These are phyloP conservation scores for Saururus chinensis DNA, from an alignment of 164 flowering plant species.

Conservation along the genomic window DNA sequence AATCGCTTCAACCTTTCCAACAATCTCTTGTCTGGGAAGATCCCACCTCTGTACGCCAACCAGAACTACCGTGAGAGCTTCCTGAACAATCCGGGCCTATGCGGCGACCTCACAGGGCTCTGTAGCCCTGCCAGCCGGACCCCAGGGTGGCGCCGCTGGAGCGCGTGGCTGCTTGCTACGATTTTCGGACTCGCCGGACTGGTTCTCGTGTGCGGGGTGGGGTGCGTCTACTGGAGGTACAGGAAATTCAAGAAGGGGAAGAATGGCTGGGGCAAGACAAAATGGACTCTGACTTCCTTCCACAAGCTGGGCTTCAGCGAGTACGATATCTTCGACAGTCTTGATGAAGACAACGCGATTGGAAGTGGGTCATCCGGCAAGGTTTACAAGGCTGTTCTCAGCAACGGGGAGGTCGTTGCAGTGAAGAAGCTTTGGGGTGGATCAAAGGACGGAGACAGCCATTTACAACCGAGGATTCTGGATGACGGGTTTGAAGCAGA, in stretches of 20 bases:
- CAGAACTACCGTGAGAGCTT: slow-evolving; percentile 32
- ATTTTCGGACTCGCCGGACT: slow-evolving; percentile 44
- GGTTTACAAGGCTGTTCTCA: slow-evolving; percentile 55
- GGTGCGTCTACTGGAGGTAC: slow-evolving; percentile 38
- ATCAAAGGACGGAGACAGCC: slow-evolving; percentile 12
- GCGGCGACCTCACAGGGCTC: slow-evolving; percentile 29
- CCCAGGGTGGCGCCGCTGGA: background rate
- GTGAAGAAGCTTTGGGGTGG: slow-evolving; percentile 55
- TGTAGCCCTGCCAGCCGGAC: slow-evolving; percentile 18
- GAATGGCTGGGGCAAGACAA: slow-evolving; percentile 27
- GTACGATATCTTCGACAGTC: slow-evolving; percentile 38
- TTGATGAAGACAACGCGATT: slow-evolving; percentile 53
- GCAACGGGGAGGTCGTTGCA: slow-evolving; percentile 54
- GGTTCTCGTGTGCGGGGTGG: slow-evolving; percentile 40
- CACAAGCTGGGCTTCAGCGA: slow-evolving; percentile 65
- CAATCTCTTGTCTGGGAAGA: slow-evolving; percentile 51
- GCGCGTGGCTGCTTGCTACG: slow-evolving; percentile 35
- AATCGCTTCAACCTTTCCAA: slow-evolving; percentile 62
- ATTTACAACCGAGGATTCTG: slow-evolving; percentile 8
- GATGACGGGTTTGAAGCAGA: slow-evolving; percentile 46
- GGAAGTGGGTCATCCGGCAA: slow-evolving; percentile 67
- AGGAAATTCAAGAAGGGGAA: slow-evolving; percentile 29
- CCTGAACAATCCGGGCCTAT: slow-evolving; percentile 54
- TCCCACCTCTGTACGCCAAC: slow-evolving; percentile 52
- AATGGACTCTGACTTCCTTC: slow-evolving; percentile 55